Base-by-base conservation (phyloP, 495 filamentous ascomycete genomes). In the Xylaria intraflava region DNA sequence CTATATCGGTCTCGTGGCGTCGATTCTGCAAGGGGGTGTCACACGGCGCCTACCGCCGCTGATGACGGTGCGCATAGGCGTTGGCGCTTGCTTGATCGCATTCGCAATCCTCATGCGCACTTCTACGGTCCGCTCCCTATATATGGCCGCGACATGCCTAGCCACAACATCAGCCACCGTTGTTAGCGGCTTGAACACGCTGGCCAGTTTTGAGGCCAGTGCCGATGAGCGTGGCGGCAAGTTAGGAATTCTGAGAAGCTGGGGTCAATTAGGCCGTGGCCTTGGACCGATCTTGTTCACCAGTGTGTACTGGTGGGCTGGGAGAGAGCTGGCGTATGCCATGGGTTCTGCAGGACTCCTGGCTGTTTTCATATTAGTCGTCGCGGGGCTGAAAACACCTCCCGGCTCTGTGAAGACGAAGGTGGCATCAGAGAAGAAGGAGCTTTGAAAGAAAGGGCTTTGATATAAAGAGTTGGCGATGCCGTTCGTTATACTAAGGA, bases 301-400 rank as follows among this genome's bases (percentile, higher is more conserved):
- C 59, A 85, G 88, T n/a, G 75, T 99, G 52, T 99, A 97, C 72
- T 99, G 93, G 93, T 99, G 94, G 94, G 91, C 89, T 27, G 93
- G 94, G 0, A 73, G 93, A 35, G 85, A 94, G 62, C 72, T 83
- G 14, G 93, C 93, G 0, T 99, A 96, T 67, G 75, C 73, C 1
- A 74, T 87, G 64, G 94, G 93, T 3, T 88, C 89, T 0, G 65
- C 77, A 29, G 89, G 88, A 2, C 96, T 97, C 77, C 62, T 85
- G 20, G 81, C 66, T 7, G 90, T 96, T 31, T 78, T 77, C 35
- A 72, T 74, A 46, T 65, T 88, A n/a, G 88, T 85, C 0, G 87
- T 95, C 64, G 77, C 77, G 17, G 77, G 81, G 10, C 67, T 96
- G 46, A 79, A 77, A 66, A 71, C 72, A 22, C 78, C 77, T 17